Evolutionary conservation across 768 basidiomycete species (phyloP), one percentile per base, ranked within the genome.

Genomic region (Amanita phalloides): DNA sequence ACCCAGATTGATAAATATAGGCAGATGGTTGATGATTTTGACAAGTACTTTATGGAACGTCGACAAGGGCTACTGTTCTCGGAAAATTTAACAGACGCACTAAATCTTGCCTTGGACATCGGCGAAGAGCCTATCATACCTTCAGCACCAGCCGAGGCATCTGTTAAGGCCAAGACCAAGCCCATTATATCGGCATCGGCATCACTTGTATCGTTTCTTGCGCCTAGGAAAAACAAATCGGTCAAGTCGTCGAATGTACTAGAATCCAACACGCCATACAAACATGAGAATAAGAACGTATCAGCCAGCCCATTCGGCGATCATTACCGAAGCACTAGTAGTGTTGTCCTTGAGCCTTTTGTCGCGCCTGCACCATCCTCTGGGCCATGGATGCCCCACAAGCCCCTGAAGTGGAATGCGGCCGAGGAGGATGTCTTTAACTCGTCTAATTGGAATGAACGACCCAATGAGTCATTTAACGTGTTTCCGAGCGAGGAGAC

Each of bases 11-110:
- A 91, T 58, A 73, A 77, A 42, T 93, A 93, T 68, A 83, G 91
- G 6, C 71, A 76, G 37, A 63, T 75, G 17, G 82, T 95, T 26
- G 76, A 84, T 20, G 70, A 84, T 43, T 96, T 97, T 61, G 92
- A 97, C 69, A 78, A 77, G 61, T 89, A 80, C 60, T 77, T 98
- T 2, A 64, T 81, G 1, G 90, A 98, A 66, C 78, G 95, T 33
- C 78, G 95, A 14, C 86, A 86, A 61, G 94, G 93, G 1, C 73
- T 98, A 7, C 68, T 95, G 14, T 96, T 95, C 65, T 86, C 86
- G 3, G 93, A 96, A 67, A 93, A 93, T 62, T 69, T 96, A 33
- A 87, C 83, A 6, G 95, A 97, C 59, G 94, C 94, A 3, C 71
- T 97, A 53, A 85, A 76, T 42, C 70, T 91, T 43, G 76, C 73